Evolutionary conservation across 495 filamentous ascomycete species (phyloP), one percentile per base, ranked within the genome.

Genomic region (Hypoxylon lienhwacheense): DNA sequence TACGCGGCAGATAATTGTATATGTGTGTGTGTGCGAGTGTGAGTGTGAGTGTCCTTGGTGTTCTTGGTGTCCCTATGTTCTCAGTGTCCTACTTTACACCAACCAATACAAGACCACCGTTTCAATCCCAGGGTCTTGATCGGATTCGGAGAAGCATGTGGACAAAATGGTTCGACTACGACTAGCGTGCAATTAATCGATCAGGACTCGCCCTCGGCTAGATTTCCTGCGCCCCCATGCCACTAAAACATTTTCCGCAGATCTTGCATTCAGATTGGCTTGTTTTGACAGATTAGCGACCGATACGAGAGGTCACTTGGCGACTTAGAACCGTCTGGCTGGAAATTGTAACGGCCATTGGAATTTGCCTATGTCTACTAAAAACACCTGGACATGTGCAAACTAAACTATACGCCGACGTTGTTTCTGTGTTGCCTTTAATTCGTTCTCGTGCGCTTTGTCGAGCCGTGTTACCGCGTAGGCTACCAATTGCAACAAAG

Each of bases 91-190:
- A n/a, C 25, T 28, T 40, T 39, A 33, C 35, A 33, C 16, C 52
- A 50, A 15, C 58, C 58, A 61, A 61, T 56, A 52, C 47, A 52
- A 55, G 52, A 56, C 53, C 42, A 24, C 20, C 47, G 48, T 56
- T 47, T 12, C 37, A n/a, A 61, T 56, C 58, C 58, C 58, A 52
- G 50, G 41, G 31, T 47, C 56, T 56, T 55, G 58, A 52, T 61
- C 52, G 53, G 58, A 61, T 61, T 61, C 56, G 58, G 58, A 56
- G 58, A 61, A 61, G 52, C 58, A 61, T 61, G 58, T 61, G 52
- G 52, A 47, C 57, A 49, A 56, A 35, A 43, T 55, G 47, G 58
- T 53, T 61, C 52, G 43, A 55, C 58, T 55, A 6, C 43, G 58
- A 52, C 41, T 61, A 56, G 58, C 53, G 58, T 61, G 58, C 32